A percentile compares a stretch with the other conserved stretches of the same genome.
These are phyloP conservation scores for Verticillium nubilum DNA, from an alignment of 2,329 filamentous ascomycete genomes.

Conservation along the genomic window DNA sequence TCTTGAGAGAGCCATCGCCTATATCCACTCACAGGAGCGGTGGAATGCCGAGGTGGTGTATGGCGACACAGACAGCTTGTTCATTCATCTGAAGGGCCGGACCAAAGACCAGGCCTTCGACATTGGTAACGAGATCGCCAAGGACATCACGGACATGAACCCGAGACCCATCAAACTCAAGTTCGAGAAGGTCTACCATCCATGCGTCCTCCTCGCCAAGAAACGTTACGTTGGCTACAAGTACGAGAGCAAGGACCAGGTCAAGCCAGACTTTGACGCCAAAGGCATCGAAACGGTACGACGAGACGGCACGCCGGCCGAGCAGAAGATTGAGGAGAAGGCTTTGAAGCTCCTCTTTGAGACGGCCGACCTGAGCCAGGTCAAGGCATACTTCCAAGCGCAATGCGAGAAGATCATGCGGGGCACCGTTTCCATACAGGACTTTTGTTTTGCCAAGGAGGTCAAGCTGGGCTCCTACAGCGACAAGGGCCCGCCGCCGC, in stretches of 20 bases:
- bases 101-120: conserved; percentile 85
- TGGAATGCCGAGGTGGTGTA: conserved; percentile 98
- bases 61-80: conserved; percentile 93
- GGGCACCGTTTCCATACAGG: conserved; percentile 81
- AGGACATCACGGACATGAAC: conserved; percentile 82
- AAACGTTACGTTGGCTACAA: conserved; percentile 98
- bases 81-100: conserved; percentile 82
- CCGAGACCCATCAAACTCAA: conserved; percentile 91
- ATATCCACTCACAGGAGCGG: conserved; percentile 79
- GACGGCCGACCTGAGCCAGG: conserved; percentile 79
- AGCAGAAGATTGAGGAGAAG: conserved; percentile 95
- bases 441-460: conserved; percentile 93
- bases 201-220: conserved; percentile 89
- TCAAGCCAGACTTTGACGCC: conserved; percentile 84
- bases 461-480: conserved; percentile 87
- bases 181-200: conserved; percentile 97
- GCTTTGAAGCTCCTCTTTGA: conserved; percentile 84
- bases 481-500: conserved; percentile 71
- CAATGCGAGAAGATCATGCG: conserved; percentile 93
- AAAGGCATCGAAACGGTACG: conserved; percentile 98
- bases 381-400: conserved; percentile 83
- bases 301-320: conserved; percentile 87
- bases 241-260: conserved; percentile 74
- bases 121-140: conserved; percentile 87
- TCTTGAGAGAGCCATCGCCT: conserved; percentile 84